These are phyloP conservation scores for Venturia aucupariae DNA, from an alignment of 2,329 filamentous ascomycete species.

Conservation along the genomic window DNA sequence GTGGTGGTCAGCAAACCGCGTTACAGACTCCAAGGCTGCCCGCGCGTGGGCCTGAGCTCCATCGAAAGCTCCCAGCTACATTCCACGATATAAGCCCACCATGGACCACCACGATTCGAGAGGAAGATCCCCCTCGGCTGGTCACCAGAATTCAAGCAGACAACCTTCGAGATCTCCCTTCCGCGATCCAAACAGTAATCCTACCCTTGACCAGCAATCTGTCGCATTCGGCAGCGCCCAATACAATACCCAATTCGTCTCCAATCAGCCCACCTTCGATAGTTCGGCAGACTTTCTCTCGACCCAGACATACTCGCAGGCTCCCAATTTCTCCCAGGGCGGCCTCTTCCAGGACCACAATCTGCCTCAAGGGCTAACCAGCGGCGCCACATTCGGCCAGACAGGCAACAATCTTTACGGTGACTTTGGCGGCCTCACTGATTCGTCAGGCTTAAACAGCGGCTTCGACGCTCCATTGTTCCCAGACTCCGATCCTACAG, in stretches of 20 bases:
- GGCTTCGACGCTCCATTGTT: constrained; percentile 13
- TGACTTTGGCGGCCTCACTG: constrained; percentile 8
- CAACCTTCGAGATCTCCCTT: constrained; percentile 2
- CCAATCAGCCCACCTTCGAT: constrained; percentile 7
- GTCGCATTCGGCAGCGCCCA: constrained; percentile 5
- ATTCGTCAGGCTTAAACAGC: background rate
- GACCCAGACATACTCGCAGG: constrained; percentile 5
- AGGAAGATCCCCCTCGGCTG: background rate
- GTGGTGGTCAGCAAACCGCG: background rate
- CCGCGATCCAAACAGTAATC: background rate
- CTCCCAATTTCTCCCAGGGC: constrained; percentile 2
- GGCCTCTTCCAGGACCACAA: constrained; percentile 11
- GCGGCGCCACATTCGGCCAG: background rate
- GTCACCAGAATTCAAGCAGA: constrained; percentile 2
- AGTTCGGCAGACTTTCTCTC: background rate
- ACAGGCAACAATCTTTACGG: constrained; percentile 13
- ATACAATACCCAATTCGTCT: constrained; percentile 1
- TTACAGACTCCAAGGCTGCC: background rate
- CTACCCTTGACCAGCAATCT: constrained; percentile 1
- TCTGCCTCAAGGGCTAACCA: constrained; percentile 7
- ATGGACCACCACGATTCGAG: constrained; percentile 4
- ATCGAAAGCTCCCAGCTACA: constrained; percentile 2
- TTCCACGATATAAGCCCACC: constrained; percentile 4
- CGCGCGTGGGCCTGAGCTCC: constrained; percentile 5
- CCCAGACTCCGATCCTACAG: background rate